Conservation (phyloP, 371 early-diverging fungal species). For the Mucor indicus region DNA sequence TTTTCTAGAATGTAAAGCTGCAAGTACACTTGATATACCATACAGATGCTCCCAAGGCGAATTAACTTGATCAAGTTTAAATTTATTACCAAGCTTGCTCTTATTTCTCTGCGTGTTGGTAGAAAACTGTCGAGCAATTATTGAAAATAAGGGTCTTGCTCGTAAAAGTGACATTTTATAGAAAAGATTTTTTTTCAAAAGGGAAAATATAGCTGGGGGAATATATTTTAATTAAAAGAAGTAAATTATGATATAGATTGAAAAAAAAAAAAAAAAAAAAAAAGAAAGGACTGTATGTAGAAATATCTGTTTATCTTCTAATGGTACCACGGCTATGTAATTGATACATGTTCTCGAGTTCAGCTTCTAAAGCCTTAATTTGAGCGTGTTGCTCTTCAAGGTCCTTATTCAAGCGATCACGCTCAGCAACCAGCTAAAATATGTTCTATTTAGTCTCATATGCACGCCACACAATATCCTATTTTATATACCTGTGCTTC, state of each 20-base stretch:
- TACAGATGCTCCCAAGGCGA: constrained; percentile 23
- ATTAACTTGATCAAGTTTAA: not conserved
- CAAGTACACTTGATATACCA: constrained; percentile 23
- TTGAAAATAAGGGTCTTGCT: no score
- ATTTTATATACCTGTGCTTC: constrained; percentile 82
- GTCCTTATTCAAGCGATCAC: constrained; percentile 96
- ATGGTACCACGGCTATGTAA: constrained; percentile 38
- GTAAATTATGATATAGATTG: no score
- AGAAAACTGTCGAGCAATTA: no score
- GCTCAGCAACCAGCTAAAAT: constrained; percentile 80
- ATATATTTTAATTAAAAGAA: no score
- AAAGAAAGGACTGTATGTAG: no score
- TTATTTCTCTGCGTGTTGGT: no score
- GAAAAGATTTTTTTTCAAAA: no score
- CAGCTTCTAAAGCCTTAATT: constrained; percentile 88
- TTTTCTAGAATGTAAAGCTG: constrained; percentile 20
- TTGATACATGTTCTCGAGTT: constrained; percentile 63
- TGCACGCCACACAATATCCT: no score
- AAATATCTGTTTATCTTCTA: constrained; percentile 26
- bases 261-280: no score
- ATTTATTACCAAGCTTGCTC: no score
- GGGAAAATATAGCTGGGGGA: no score
- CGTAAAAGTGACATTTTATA: no score
- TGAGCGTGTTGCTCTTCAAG: constrained; percentile 92
- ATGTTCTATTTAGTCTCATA: not conserved